Base-by-base conservation (phyloP, 73 alveolate genomes). In the Paraurostyla sp. region DNA sequence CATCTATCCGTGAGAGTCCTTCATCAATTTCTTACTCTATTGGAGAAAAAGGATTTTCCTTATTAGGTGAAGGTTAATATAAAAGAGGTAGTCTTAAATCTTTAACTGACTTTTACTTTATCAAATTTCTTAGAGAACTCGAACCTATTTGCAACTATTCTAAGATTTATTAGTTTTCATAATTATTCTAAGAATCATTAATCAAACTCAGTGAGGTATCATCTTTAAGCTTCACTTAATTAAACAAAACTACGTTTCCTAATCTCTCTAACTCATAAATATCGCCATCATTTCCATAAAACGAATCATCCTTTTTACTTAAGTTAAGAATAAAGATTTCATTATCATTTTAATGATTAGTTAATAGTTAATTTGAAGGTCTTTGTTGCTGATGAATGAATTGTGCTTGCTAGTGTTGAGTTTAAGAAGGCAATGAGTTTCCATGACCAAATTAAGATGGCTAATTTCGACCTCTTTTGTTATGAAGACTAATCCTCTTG, bases 221-320 rank as follows among this genome's bases (percentile, higher is more conserved):
- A 38, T 65, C 82, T 38, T 65, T 65, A 7, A 65, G 58, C 25
- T 65, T 65, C 9, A 65, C 82, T 38, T 65, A 38, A 40, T 65
- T 65, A 2, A 65, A 22, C 1, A 65, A 40, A 56, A 65, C 41
- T 6, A 65, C 82, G 41, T 65, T 65, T 22, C 82, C 82, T 45
- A 73, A 48, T 43, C 71, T 43, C 27, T 73, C 86, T 50, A 43
- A n/a, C 33, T 73, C 86, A 49, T 73, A 73, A 27, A 73, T 73
- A 73, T 73, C 86, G 30, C 7, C 32, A 73, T 73, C 86, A 45
- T 73, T 73, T 43, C 86, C 86, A 45, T 73, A 73, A 43, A 13
- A 48, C 9, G 86, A 73, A 27, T 43, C 65, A 16, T 73, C 65
- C 46, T 73, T 73, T 43, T 49, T 49, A 73, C 86, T 73, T 13